Evolutionary conservation across 2,329 filamentous ascomycete genomes (phyloP).

Genomic region (Orbilia javanica): DNA sequence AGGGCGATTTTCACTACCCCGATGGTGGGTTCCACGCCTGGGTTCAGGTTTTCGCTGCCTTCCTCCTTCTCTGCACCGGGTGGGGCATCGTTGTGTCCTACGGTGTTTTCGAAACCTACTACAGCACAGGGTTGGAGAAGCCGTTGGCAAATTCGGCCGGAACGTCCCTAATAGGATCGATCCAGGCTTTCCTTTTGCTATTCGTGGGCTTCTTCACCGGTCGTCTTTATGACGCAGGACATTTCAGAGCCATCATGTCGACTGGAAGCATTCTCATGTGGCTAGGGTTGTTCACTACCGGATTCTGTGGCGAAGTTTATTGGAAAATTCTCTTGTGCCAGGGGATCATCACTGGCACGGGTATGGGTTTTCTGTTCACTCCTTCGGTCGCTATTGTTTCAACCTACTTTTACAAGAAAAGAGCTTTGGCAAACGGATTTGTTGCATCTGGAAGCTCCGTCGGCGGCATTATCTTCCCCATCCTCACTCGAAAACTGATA

Average conservation of each 20-base stretch:
- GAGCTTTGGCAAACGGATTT: conserved; percentile 73
- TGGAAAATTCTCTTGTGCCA: conserved; percentile 66
- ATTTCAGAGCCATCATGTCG: conserved; percentile 66
- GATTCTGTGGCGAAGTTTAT: conserved; percentile 67
- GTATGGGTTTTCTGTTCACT: conserved; percentile 71
- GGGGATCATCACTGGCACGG: conserved; percentile 72
- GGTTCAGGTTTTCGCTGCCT: conserved; percentile 66
- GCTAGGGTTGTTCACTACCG: conserved; percentile 69
- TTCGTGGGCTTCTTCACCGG: conserved; percentile 69
- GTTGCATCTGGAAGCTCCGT: conserved; percentile 73
- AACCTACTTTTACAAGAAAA: conserved; percentile 74
- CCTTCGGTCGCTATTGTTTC: conserved; percentile 71
- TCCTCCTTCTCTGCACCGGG: conserved; percentile 65
- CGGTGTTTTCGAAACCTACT: conserved; percentile 72
- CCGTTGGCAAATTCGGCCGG: conserved; percentile 66
- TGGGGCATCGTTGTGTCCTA: conserved; percentile 71
- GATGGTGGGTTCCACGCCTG: conserved; percentile 66
- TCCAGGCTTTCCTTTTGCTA: conserved; percentile 70
- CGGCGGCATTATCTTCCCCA: conserved; percentile 75
- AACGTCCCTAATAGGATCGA: conserved; percentile 70
- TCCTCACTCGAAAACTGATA: conserved; percentile 71
- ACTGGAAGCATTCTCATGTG: conserved; percentile 67
- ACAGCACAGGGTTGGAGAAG: conserved; percentile 63
- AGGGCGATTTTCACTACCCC: conserved; percentile 42
- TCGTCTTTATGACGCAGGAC: conserved; percentile 69